A percentile compares a stretch with the other conserved stretches of the same genome.
Conservation (phyloP, 2,329 filamentous ascomycete genomes). For the Nannizziopsis arthrosporioides region DNA sequence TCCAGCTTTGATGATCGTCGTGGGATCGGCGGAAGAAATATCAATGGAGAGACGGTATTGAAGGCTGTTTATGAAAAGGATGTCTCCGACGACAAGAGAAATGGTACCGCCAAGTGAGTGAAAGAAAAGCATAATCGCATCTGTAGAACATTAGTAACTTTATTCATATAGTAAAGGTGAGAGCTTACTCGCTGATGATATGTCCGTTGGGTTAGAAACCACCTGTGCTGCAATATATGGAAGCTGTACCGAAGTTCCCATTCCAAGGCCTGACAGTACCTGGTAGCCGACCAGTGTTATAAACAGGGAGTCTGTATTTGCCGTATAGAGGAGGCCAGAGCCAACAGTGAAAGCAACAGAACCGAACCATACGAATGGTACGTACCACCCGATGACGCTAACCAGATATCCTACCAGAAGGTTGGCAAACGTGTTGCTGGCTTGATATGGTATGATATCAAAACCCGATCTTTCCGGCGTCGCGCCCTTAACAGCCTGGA, state of each 20-base stretch:
- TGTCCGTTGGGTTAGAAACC: constrained; percentile 15
- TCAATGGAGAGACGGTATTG: constrained; percentile 2
- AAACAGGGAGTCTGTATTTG: constrained; percentile 16
- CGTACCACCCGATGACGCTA: constrained; percentile 16
- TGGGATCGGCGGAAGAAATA: constrained; percentile 32
- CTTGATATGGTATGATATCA: constrained; percentile 28
- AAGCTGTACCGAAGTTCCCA: constrained; percentile 18
- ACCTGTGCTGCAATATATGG: constrained; percentile 16
- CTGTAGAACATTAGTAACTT: not conserved
- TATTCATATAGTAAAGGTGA: not conserved
- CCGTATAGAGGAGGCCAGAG: constrained; percentile 21
- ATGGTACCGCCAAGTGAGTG: constrained; percentile 18
- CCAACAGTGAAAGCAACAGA: constrained; percentile 19
- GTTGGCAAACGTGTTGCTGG: constrained; percentile 19
- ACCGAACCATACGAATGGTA: constrained; percentile 17
- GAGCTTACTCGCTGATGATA: constrained; percentile 12
- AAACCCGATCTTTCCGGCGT: constrained; percentile 28
- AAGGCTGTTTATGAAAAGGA: constrained; percentile 15
- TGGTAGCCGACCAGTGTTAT: constrained; percentile 19
- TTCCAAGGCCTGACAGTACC: constrained; percentile 17
- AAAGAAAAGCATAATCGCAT: constrained; percentile 18
- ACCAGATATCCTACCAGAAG: constrained; percentile 12
- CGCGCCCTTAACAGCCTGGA: constrained; percentile 35
- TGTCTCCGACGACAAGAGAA: constrained; percentile 18
- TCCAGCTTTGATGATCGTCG: constrained; percentile 22